Conservation (phyloP, 768 basidiomycete species). For the Auricularia heimuer region DNA sequence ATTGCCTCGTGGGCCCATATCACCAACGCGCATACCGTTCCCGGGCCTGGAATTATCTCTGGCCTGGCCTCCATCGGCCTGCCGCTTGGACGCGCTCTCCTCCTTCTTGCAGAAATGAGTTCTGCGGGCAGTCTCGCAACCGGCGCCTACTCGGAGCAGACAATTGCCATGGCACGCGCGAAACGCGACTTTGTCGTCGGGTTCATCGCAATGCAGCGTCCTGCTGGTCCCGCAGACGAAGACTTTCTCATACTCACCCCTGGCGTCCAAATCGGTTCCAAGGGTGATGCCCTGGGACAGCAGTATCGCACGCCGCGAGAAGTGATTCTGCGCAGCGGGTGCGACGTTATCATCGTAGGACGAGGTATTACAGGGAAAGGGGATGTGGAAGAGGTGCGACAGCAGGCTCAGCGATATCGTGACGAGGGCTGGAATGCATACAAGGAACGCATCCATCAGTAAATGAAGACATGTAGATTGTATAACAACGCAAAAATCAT, state of each 20-base stretch:
- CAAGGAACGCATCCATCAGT: constrained; percentile 34
- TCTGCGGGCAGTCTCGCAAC: constrained; percentile 77
- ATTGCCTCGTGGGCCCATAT: constrained; percentile 95
- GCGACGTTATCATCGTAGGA: constrained; percentile 96
- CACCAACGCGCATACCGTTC: constrained; percentile 93
- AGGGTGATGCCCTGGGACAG: constrained; percentile 84
- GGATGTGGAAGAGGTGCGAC: constrained; percentile 36
- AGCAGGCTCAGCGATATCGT: constrained; percentile 76
- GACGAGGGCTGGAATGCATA: constrained; percentile 90
- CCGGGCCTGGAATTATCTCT: constrained; percentile 90
- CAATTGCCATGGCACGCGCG: constrained; percentile 79
- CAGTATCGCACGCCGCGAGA: constrained; percentile 87
- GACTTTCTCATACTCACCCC: constrained; percentile 91
- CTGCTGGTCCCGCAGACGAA: constrained; percentile 30
- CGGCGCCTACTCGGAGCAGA: constrained; percentile 72
- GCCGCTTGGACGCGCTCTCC: constrained; percentile 74
- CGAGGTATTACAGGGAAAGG: constrained; percentile 80
- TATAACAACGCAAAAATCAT: not conserved
- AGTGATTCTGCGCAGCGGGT: constrained; percentile 71
- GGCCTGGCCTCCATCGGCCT: constrained; percentile 82
- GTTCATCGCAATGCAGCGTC: constrained; percentile 80
- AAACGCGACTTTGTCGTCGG: constrained; percentile 87
- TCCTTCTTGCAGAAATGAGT: constrained; percentile 95
- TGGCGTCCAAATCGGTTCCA: constrained; percentile 74
- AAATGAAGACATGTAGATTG: not conserved